These are phyloP conservation scores for Euclidium syriacum DNA, from an alignment of 345 rosid species.

Conservation along the genomic window DNA sequence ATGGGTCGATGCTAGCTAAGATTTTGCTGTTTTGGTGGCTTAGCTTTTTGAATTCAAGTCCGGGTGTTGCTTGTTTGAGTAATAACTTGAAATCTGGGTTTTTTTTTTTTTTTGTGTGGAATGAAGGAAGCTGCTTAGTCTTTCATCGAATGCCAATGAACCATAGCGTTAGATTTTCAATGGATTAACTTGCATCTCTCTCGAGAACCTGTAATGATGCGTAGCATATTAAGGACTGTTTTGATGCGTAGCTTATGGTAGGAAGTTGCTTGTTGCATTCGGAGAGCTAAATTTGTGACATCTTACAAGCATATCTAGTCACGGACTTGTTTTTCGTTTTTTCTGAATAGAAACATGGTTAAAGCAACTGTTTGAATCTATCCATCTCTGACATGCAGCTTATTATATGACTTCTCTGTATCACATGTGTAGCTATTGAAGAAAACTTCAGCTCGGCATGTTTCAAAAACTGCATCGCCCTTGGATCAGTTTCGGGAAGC, in stretches of 20 bases:
- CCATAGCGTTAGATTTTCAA: background rate
- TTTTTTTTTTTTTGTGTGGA: background rate
- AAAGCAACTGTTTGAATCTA: background rate
- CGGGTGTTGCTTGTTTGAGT: background rate
- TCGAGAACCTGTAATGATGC: background rate
- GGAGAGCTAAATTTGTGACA: background rate
- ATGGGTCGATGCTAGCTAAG: background rate
- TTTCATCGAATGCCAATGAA: background rate
- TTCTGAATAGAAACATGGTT: background rate
- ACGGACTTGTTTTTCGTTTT: background rate
- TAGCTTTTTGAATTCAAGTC: background rate
- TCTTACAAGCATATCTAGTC: background rate
- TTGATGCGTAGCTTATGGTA: background rate
- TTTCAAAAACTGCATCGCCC: constrained; percentile 64
- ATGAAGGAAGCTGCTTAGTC: background rate
- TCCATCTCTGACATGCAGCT: background rate
- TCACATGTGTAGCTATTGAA: constrained; percentile 59
- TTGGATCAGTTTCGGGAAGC: constrained; percentile 60
- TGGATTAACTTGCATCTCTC: background rate
- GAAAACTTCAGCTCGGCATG: constrained; percentile 67
- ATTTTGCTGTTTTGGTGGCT: background rate
- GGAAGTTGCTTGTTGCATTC: background rate
- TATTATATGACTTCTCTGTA: constrained; percentile 29
- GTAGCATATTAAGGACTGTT: background rate
- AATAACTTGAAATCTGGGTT: background rate